Conservation (phyloP, 2,329 filamentous ascomycete genomes). For the Aspergillus sp. region DNA sequence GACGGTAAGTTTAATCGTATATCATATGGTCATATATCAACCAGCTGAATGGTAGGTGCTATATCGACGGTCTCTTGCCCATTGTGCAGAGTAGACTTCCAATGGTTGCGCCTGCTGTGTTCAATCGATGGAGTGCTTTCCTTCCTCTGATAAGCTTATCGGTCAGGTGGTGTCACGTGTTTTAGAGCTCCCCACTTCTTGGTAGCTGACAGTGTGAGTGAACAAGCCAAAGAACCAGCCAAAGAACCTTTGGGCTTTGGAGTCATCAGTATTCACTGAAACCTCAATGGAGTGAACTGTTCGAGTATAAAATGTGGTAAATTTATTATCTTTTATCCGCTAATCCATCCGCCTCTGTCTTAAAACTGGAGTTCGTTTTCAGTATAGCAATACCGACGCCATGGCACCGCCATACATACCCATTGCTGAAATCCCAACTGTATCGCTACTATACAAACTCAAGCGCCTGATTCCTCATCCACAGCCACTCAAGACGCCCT, state of each 20-base stretch:
- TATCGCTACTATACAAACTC: conserved; percentile 64
- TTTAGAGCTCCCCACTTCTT: neutral
- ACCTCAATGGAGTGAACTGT: neutral
- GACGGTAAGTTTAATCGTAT: neutral
- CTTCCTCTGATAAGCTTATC: neutral
- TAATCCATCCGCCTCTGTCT: neutral
- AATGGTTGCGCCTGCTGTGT: no score
- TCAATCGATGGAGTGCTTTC: neutral
- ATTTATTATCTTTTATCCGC: neutral
- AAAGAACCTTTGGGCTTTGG: no score
- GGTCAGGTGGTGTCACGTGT: neutral
- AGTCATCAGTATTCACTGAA: neutral
- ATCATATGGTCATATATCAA: neutral
- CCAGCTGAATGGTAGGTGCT: neutral
- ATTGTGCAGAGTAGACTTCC: no score
- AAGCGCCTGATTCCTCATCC: conserved; percentile 47
- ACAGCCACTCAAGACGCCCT: conserved; percentile 37
- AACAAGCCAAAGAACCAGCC: no score
- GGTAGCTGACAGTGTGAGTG: neutral
- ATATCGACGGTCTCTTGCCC: no score
- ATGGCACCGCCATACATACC: conserved; percentile 24
- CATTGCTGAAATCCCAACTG: conserved; percentile 39
- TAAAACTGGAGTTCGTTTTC: neutral
- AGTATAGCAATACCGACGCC: neutral
- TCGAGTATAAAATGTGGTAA: neutral